phyloP scores from a whole-genome alignment of 2,329 filamentous ascomycete species.

The Septoria linicola region DNA sequence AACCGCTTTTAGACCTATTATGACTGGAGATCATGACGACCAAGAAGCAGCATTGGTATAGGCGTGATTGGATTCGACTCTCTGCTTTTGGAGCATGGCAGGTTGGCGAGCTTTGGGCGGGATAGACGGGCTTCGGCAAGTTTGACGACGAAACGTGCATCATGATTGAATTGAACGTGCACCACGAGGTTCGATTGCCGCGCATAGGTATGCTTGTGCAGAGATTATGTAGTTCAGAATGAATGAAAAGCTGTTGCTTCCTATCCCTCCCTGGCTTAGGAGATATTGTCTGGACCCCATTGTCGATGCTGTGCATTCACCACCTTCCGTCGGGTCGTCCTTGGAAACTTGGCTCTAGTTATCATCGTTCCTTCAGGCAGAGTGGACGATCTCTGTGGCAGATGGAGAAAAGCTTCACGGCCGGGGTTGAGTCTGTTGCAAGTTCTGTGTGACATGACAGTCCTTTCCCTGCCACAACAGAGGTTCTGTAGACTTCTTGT shows the following conservation, averaged over 20 bases:
- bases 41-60: neutral
- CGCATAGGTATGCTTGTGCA: neutral
- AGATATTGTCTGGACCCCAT: neutral
- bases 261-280: neutral
- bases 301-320: too few species aligned
- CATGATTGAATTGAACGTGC: conserved; percentile 5
- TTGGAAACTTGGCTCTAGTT: too few species aligned
- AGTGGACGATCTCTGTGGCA: too few species aligned
- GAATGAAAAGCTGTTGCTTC: conserved; percentile 12
- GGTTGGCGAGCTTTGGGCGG: neutral
- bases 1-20: conserved; percentile 5
- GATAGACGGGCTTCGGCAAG: conserved; percentile 4
- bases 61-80: neutral
- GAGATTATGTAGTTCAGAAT: conserved; percentile 3
- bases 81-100: neutral
- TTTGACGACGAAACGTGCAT: conserved; percentile 4
- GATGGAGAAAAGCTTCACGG: too few species aligned
- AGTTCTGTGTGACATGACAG: too few species aligned
- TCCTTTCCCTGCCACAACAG: too few species aligned
- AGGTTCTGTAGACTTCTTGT: too few species aligned
- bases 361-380: too few species aligned
- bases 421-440: too few species aligned
- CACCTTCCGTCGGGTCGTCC: too few species aligned
- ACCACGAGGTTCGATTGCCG: conserved; percentile 5
- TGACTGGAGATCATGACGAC: neutral